Conservation (phyloP, 441 rosid genomes). For the Omphalea diandra region DNA sequence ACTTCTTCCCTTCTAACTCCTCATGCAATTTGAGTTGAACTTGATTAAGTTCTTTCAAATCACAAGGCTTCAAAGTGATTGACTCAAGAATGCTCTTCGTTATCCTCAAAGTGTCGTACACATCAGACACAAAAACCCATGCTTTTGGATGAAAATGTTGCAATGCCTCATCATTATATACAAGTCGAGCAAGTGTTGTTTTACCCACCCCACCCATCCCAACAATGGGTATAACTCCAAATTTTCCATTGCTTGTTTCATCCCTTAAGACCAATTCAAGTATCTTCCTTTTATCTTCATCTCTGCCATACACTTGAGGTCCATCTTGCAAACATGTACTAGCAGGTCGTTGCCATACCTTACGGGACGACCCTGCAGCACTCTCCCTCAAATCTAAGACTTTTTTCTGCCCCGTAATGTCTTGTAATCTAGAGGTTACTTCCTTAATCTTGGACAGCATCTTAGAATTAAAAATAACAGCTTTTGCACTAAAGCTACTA, state of each 20-base stretch:
- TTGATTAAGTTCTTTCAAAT: constrained; percentile 16
- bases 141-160: constrained; percentile 18
- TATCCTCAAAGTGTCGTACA: constrained; percentile 11
- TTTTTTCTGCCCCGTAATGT: not conserved
- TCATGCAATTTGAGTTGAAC: constrained; percentile 22
- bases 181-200: constrained; percentile 28
- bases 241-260: not conserved
- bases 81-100: constrained; percentile 20
- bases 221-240: constrained; percentile 30
- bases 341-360: not conserved
- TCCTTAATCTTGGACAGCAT: constrained; percentile 10
- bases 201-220: constrained; percentile 37
- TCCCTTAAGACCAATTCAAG: constrained; percentile 11
- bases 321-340: constrained; percentile 5
- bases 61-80: constrained; percentile 10
- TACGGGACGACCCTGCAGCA: not conserved
- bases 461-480: not conserved
- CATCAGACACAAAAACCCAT: constrained; percentile 32
- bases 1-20: constrained; percentile 11
- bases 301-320: constrained; percentile 9
- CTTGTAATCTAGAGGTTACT: constrained; percentile 4
- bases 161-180: constrained; percentile 20
- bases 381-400: not conserved
- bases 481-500: not conserved
- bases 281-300: constrained; percentile 8